Conservation (phyloP, 345 rosid genomes). For the Lepidium didymum region DNA sequence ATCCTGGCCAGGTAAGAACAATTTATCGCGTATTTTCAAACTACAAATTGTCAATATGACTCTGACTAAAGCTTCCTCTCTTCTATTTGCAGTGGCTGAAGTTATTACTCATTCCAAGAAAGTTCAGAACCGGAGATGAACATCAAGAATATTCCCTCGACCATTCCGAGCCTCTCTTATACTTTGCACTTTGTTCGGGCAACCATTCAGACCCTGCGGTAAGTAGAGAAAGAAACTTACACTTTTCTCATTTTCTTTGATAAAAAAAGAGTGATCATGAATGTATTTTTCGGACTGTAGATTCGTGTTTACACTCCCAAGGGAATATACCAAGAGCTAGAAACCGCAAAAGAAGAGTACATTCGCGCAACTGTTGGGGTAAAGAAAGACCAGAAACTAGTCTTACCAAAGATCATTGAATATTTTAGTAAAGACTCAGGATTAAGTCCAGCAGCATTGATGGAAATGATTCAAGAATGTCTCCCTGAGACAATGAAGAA, state of each 20-base stretch:
- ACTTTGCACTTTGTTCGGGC: conserved; percentile 83
- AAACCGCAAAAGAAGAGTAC: conserved; percentile 80
- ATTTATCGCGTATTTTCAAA: neutral
- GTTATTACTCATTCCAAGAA: conserved; percentile 53
- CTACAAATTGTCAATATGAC: neutral
- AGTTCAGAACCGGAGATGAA: conserved; percentile 66
- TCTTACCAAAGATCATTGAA: conserved; percentile 75
- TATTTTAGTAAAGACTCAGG: conserved; percentile 69
- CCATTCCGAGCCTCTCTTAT: conserved; percentile 64
- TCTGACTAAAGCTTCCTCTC: neutral
- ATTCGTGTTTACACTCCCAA: conserved; percentile 72
- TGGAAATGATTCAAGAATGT: conserved; percentile 67
- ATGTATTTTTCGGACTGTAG: conserved; percentile 30
- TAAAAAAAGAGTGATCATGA: neutral
- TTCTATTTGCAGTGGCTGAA: conserved; percentile 70
- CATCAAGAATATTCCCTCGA: conserved; percentile 64
- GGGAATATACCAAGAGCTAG: conserved; percentile 70
- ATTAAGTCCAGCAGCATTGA: conserved; percentile 41
- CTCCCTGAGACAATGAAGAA: conserved; percentile 50
- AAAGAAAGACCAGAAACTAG: conserved; percentile 66
- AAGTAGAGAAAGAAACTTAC: conserved; percentile 22
- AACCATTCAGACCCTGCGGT: conserved; percentile 99
- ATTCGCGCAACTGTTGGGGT: conserved; percentile 65
- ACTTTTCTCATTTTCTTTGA: neutral
- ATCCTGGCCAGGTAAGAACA: conserved; percentile 84